A percentile compares a stretch with the other conserved stretches of the same genome.
Conservation (phyloP, 345 rosid genomes). For the Hirschfeldia incana region DNA sequence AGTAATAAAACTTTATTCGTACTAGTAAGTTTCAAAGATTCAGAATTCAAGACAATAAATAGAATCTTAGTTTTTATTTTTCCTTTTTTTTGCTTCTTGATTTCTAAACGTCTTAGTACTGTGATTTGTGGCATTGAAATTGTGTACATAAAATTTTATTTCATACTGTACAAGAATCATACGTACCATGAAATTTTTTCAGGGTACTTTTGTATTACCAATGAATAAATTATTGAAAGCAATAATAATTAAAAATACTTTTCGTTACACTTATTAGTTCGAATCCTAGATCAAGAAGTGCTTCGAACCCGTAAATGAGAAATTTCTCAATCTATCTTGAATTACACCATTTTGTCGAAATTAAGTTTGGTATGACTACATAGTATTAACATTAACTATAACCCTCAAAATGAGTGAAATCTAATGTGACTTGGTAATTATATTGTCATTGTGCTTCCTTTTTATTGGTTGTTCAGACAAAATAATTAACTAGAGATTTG, state of each 20-base stretch:
- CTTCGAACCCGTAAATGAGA: not conserved
- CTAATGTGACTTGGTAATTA: not conserved
- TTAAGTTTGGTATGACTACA: not conserved
- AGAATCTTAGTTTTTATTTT: not conserved
- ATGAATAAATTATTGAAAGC: not conserved
- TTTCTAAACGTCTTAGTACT: not conserved
- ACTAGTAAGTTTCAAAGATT: constrained; percentile 31
- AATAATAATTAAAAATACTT: too few relatives aligned
- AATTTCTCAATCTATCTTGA: not conserved
- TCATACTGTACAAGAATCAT: not conserved
- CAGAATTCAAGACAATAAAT: constrained; percentile 3
- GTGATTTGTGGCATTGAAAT: not conserved
- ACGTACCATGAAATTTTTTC: not conserved
- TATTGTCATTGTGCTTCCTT: not conserved
- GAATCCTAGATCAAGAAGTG: not conserved
- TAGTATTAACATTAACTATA: not conserved
- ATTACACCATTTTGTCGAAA: not conserved
- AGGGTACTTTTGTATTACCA: not conserved
- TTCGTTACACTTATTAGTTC: not conserved
- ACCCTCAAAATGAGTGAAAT: constrained; percentile 10
- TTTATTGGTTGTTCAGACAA: not conserved
- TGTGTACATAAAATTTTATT: not conserved
- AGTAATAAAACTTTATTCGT: not conserved
- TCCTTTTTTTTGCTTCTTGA: not conserved
- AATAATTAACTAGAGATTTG: not conserved